Evolutionary conservation across 768 basidiomycete species (phyloP), one percentile per base, ranked within the genome.

Genomic region (Suillus weaverae): DNA sequence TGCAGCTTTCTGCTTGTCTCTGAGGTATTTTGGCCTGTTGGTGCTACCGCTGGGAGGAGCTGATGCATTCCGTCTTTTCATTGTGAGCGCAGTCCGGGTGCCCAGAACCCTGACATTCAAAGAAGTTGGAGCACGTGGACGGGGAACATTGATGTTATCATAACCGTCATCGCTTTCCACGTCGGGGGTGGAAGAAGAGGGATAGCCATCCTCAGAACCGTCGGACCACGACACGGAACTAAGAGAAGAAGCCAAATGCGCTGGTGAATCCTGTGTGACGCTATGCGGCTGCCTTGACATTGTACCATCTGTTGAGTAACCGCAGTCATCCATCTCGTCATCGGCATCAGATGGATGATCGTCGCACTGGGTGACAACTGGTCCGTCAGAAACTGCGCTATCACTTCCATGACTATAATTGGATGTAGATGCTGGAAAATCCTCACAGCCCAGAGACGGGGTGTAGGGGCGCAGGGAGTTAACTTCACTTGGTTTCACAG

Each of bases 391-490:
- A 4, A 66, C 70, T 62, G 76, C 44, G 61, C 69, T 48, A 7
- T 54, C 53, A 41, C 64, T 68, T 5, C 67, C 65, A 54, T 5
- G 56, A 39, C 26, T 56, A 20, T 14, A 16, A 44, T 65, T 36
- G 32, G 66, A 33, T 71, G 70, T 44, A 75, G 71, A 57, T 57
- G 66, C 18, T 70, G 68, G 0, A 70, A 64, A 43, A 48, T 30
- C 63, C 57, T 70, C 9, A 69, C 67, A 26, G 57, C 71, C 72
- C 48, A 71, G 68, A 0, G 72, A 72, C 1, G 67, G 74, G 33
- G 71, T 66, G 35, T 71, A 65, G 0, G 74, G 72, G 48, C 72
- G 61, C 32, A 75, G 67, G 4, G 66, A 62, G 67, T 75, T 77
- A 5, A 77, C 64, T 48, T 77, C 67, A 41, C 67, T 69, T 4